These are phyloP conservation scores for Pythium utonaiense DNA, from an alignment of 352 stramenopile species.

Conservation along the genomic window DNA sequence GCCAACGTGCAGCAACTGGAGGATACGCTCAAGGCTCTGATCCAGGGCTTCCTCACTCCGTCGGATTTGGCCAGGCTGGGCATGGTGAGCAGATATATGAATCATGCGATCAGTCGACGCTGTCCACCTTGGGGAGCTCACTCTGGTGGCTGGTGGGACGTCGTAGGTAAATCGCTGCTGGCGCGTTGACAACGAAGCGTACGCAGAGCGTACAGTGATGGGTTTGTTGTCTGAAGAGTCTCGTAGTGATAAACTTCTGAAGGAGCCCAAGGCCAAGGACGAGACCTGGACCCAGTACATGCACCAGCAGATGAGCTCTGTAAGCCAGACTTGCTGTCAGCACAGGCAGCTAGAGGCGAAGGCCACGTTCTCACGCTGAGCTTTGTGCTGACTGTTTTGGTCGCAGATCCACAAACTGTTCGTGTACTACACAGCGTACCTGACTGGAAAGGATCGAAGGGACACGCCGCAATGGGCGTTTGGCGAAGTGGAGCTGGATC, in stretches of 20 bases:
- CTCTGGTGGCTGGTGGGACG: slow-evolving; percentile 9
- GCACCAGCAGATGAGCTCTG: slow-evolving; percentile 68
- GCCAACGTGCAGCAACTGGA: slow-evolving; percentile 50
- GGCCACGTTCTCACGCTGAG: too few species aligned
- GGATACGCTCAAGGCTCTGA: slow-evolving; percentile 41
- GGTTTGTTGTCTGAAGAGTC: slow-evolving; percentile 38
- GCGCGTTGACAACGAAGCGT: slow-evolving; percentile 38
- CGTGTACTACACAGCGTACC: slow-evolving; percentile 83
- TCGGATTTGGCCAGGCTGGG: slow-evolving; percentile 41
- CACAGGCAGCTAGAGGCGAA: too few species aligned
- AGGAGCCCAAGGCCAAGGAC: slow-evolving; percentile 34
- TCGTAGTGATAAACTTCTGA: slow-evolving; percentile 36
- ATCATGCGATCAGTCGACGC: too few species aligned
- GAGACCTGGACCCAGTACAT: slow-evolving; percentile 67
- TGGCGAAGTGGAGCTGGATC: slow-evolving; percentile 63
- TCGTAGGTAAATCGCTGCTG: slow-evolving; percentile 48
- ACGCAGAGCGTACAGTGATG: slow-evolving; percentile 40
- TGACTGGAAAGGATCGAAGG: slow-evolving; percentile 62
- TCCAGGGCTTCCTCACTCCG: slow-evolving; percentile 43
- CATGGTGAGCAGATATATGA: slow-evolving; percentile 70
- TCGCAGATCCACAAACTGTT: slow-evolving; percentile 63
- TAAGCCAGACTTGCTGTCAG: slow-evolving; percentile 21
- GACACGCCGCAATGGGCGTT: slow-evolving; percentile 70
- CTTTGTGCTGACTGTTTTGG: too few species aligned
- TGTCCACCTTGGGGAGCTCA: slow-evolving; percentile 2